These are phyloP conservation scores for Tephrocybe sp. DNA, from an alignment of 768 basidiomycete genomes.

Conservation along the genomic window DNA sequence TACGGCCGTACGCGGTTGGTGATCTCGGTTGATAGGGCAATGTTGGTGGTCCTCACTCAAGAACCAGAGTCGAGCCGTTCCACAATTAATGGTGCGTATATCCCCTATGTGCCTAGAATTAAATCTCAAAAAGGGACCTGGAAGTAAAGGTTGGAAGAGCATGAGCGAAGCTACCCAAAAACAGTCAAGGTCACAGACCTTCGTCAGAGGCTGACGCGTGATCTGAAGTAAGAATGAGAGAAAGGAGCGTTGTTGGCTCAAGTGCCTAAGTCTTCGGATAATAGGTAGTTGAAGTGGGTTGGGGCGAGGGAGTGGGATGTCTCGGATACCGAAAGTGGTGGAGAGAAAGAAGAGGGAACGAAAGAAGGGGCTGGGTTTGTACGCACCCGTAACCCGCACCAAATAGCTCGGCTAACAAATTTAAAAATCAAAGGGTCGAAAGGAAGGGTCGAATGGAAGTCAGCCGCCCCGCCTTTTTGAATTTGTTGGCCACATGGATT, in stretches of 20 bases:
- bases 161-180: conserved; percentile 6
- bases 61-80: too few relatives aligned
- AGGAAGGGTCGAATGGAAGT: background rate
- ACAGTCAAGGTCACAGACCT: background rate
- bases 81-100: too few relatives aligned
- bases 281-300: too few relatives aligned
- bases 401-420: conserved; percentile 3
- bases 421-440: background rate
- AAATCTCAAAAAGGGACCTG: too few relatives aligned
- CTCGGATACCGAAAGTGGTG: background rate
- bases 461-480: background rate
- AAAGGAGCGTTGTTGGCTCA: conserved; percentile 5
- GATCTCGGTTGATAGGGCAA: too few relatives aligned
- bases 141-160: too few relatives aligned
- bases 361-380: background rate
- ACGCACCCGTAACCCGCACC: conserved; percentile 5
- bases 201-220: background rate
- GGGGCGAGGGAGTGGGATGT: too few relatives aligned
- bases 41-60: too few relatives aligned
- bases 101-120: too few relatives aligned
- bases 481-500: conserved; percentile 1
- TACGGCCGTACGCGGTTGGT: too few relatives aligned
- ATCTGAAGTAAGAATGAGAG: background rate
- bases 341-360: background rate
- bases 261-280: too few relatives aligned